These are phyloP conservation scores for Zygotorulaspora sp. DNA, from an alignment of 805 yeast species.

Conservation along the genomic window DNA sequence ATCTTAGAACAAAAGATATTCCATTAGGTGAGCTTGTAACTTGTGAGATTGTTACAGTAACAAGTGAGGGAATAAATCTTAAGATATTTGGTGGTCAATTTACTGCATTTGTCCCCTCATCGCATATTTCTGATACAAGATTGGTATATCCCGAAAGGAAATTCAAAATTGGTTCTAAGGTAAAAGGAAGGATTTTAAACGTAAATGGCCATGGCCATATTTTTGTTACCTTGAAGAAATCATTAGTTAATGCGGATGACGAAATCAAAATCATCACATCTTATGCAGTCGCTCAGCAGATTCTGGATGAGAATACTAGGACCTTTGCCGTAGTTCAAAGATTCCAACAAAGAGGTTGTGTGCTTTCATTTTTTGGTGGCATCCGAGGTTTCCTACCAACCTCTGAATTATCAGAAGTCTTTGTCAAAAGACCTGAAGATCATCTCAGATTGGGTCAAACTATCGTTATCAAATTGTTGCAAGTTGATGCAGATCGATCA, in stretches of 20 bases:
- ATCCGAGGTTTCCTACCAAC: slow-evolving; percentile 79
- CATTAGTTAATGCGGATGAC: slow-evolving; percentile 56
- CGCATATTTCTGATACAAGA: slow-evolving; percentile 79
- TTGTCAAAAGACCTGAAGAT: slow-evolving; percentile 70
- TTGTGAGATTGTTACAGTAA: slow-evolving; percentile 52
- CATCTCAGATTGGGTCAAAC: slow-evolving; percentile 82
- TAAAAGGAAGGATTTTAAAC: slow-evolving; percentile 66
- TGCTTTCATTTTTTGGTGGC: slow-evolving; percentile 77
- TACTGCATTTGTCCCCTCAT: slow-evolving; percentile 66
- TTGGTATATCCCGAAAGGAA: slow-evolving; percentile 88
- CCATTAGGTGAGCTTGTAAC: slow-evolving; percentile 68
- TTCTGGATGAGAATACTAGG: slow-evolving; percentile 37
- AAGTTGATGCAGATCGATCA: slow-evolving; percentile 48
- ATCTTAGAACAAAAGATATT: slow-evolving; percentile 64
- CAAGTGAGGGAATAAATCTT: slow-evolving; percentile 62
- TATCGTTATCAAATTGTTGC: slow-evolving; percentile 60
- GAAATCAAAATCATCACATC: slow-evolving; percentile 29
- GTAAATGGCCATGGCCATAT: slow-evolving; percentile 47
- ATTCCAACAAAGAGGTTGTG: slow-evolving; percentile 71
- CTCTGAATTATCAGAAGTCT: slow-evolving; percentile 85
- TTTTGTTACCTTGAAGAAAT: slow-evolving; percentile 72
- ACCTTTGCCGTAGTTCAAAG: slow-evolving; percentile 72
- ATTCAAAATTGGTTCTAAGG: slow-evolving; percentile 78
- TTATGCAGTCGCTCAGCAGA: slow-evolving; percentile 51
- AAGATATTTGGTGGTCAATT: slow-evolving; percentile 58